Conservation (phyloP, 2,329 filamentous ascomycete genomes). For the Arthrinium phaeospermum region DNA sequence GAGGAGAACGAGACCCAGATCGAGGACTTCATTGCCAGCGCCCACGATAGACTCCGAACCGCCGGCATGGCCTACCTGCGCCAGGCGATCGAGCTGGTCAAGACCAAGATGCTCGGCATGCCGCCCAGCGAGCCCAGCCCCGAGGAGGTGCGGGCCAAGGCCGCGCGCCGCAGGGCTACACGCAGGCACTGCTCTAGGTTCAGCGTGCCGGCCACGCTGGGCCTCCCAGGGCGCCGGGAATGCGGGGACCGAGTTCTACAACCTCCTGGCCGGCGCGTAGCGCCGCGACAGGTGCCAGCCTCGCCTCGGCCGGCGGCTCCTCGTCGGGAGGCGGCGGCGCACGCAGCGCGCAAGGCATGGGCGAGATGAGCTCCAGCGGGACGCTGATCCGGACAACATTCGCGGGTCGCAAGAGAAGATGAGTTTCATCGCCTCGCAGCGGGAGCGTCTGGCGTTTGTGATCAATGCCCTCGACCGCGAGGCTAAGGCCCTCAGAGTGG, state of each 20-base stretch:
- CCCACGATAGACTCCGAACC: conserved; percentile 78
- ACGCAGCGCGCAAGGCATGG: conserved; percentile 32
- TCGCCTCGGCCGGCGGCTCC: conserved; percentile 38
- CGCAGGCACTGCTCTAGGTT: conserved; percentile 86
- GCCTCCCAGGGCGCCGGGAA: conserved; percentile 47
- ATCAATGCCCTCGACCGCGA: conserved; percentile 81
- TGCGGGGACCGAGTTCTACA: conserved; percentile 73
- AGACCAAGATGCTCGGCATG: conserved; percentile 79
- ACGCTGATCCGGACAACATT: conserved; percentile 73
- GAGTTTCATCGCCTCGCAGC: conserved; percentile 78
- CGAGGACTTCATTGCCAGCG: conserved; percentile 83
- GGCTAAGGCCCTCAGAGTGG: conserved; percentile 63
- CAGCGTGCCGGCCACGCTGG: conserved; percentile 76
- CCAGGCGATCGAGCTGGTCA: conserved; percentile 71
- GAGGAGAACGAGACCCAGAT: conserved; percentile 85
- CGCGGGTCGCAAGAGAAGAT: conserved; percentile 69
- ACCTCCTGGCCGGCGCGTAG: conserved; percentile 76
- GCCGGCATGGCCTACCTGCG: conserved; percentile 80
- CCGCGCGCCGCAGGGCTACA: conserved; percentile 66
- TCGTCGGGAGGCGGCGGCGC: conserved; percentile 42
- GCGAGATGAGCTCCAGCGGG: conserved; percentile 56
- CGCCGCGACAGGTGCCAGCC: conserved; percentile 57
- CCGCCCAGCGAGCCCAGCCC: conserved; percentile 57
- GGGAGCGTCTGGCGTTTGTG: conserved; percentile 76
- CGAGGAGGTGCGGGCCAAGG: conserved; percentile 44